Conservation (phyloP, 1,284 basidiomycete genomes). For the Heliocybe sulcata region DNA sequence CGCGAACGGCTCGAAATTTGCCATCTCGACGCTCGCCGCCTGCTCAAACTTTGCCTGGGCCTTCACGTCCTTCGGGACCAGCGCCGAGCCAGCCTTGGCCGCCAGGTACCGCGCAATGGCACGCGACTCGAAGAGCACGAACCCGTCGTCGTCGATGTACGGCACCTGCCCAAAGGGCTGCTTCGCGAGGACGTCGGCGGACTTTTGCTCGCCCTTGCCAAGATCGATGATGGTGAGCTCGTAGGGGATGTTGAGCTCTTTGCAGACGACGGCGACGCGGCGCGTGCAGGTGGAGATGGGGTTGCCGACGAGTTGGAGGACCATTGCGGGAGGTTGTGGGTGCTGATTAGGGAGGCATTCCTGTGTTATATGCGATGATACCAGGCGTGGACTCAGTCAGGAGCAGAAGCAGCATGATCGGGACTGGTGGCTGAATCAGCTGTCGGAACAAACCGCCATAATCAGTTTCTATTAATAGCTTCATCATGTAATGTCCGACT, state of each 20-base stretch:
- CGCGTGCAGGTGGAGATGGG: conserved; percentile 15
- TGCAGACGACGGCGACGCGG: conserved; percentile 15
- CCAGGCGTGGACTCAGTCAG: no score
- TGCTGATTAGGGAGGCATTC: no score
- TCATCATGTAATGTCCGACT: no score
- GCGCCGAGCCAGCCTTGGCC: conserved; percentile 21
- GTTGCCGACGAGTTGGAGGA: conserved; percentile 12
- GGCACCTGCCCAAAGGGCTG: neutral
- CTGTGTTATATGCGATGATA: no score
- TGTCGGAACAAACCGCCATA: no score
- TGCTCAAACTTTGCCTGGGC: conserved; percentile 45
- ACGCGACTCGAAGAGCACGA: conserved; percentile 41
- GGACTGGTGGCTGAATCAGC: no score
- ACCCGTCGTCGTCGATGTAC: conserved; percentile 32
- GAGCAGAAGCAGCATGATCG: no score
- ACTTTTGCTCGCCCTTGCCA: neutral
- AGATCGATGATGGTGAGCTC: conserved; percentile 7
- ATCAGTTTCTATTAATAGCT: no score
- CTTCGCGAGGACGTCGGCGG: neutral
- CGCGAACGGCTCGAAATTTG: conserved; percentile 43
- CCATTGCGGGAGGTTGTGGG: no score
- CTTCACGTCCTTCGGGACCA: conserved; percentile 29
- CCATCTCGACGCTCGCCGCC: conserved; percentile 43
- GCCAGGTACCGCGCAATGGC: conserved; percentile 45
- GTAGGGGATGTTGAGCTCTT: conserved; percentile 15